Evolutionary conservation across 768 basidiomycete species (phyloP).

Genomic region (Kwoniella europaea): DNA sequence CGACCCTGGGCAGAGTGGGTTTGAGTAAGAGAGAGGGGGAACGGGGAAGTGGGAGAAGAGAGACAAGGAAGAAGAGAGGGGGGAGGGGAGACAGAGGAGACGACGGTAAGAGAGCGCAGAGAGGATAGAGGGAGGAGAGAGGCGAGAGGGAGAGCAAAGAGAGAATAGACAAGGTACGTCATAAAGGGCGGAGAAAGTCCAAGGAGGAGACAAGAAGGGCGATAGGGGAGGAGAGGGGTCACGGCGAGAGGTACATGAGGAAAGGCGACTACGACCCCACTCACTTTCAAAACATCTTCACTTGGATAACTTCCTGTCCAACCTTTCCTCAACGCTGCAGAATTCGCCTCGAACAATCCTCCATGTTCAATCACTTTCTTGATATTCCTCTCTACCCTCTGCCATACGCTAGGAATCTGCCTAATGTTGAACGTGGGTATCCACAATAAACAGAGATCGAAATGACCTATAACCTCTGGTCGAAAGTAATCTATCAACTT

Average conservation of each 20-base stretch:
- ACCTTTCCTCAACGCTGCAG: constrained; percentile 88
- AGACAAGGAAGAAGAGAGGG: not conserved
- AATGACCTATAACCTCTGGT: constrained; percentile 89
- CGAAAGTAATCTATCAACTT: constrained; percentile 70
- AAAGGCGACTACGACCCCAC: constrained; percentile 35
- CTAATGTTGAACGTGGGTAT: constrained; percentile 66
- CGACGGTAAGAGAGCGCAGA: not conserved
- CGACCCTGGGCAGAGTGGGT: too few species aligned
- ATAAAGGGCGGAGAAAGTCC: too few species aligned
- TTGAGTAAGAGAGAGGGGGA: too few species aligned
- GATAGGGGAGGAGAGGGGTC: too few species aligned
- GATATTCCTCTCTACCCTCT: constrained; percentile 76
- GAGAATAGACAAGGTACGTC: too few species aligned
- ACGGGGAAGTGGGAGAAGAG: too few species aligned
- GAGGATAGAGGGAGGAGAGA: too few species aligned
- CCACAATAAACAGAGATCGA: constrained; percentile 90
- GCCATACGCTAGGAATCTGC: constrained; percentile 61
- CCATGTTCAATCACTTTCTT: constrained; percentile 75
- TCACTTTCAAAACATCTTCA: constrained; percentile 73
- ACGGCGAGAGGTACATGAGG: not conserved
- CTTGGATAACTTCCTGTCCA: constrained; percentile 87
- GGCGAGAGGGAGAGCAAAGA: too few species aligned
- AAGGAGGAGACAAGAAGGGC: too few species aligned
- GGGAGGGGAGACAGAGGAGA: not conserved
- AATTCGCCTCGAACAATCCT: constrained; percentile 89